These are phyloP conservation scores for Macroventuria anomochaeta DNA, from an alignment of 2,329 filamentous ascomycete species.

Conservation along the genomic window DNA sequence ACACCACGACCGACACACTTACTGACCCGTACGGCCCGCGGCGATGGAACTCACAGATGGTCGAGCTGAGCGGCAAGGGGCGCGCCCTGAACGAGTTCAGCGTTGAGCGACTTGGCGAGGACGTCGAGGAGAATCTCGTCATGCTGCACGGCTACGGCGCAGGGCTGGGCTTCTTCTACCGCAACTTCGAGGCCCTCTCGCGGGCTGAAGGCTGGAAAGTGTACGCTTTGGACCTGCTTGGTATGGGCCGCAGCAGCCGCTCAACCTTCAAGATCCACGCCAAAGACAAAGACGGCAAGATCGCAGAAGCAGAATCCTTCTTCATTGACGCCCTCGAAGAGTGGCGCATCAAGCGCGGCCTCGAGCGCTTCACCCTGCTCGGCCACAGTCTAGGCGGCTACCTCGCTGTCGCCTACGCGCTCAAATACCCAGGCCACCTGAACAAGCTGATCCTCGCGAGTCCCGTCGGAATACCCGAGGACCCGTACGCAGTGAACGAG, in stretches of 20 bases:
- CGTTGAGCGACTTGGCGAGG: conserved; percentile 80
- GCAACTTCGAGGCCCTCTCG: conserved; percentile 90
- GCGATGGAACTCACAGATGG: conserved; percentile 84
- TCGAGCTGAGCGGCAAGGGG: conserved; percentile 83
- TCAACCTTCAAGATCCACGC: conserved; percentile 84
- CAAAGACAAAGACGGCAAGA: conserved; percentile 80
- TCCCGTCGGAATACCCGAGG: conserved; percentile 91
- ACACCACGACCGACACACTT: conserved; percentile 53
- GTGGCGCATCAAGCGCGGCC: conserved; percentile 86
- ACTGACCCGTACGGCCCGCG: conserved; percentile 84
- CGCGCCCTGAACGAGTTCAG: conserved; percentile 92
- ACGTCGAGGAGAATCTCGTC: conserved; percentile 83
- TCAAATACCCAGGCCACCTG: conserved; percentile 92
- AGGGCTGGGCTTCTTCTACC: conserved; percentile 96
- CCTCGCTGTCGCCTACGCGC: conserved; percentile 89
- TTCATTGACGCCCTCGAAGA: conserved; percentile 96
- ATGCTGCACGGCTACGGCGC: conserved; percentile 98
- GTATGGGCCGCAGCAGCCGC: conserved; percentile 88
- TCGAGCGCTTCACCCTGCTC: conserved; percentile 91
- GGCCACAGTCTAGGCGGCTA: conserved; percentile 96
- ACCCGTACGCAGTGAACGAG: conserved; percentile 85
- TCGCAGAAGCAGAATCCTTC: conserved; percentile 89
- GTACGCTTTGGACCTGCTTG: conserved; percentile 92
- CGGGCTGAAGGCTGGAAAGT: conserved; percentile 82
- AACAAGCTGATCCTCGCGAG: conserved; percentile 97